Conservation (phyloP, 140 eudicot genomes). For the Bidens hawaiensis region DNA sequence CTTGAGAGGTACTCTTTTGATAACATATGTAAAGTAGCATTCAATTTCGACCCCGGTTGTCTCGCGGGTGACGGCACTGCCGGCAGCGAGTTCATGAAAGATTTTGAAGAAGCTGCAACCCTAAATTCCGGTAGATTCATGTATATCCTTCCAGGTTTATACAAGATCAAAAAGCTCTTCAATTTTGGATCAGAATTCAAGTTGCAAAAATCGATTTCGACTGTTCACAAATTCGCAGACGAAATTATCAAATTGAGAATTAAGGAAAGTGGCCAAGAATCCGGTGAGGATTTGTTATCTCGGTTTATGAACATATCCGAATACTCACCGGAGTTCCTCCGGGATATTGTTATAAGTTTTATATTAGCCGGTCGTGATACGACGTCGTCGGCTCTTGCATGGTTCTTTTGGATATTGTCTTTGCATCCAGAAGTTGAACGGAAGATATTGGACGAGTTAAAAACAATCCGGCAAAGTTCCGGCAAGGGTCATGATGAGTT, state of each 20-base stretch:
- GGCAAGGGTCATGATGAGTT: conserved; percentile 26
- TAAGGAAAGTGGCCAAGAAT: conserved; percentile 23
- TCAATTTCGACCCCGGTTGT: conserved; percentile 79
- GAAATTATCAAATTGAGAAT: conserved; percentile 56
- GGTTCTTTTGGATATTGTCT: conserved; percentile 82
- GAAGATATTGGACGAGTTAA: conserved; percentile 49
- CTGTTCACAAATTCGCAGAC: conserved; percentile 67
- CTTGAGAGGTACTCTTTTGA: conserved; percentile 78
- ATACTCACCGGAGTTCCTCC: conserved; percentile 48
- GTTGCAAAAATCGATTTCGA: conserved; percentile 38
- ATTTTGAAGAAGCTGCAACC: conserved; percentile 66
- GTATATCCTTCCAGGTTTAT: conserved; percentile 35
- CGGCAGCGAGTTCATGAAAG: conserved; percentile 58
- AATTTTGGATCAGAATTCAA: conserved; percentile 55
- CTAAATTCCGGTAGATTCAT: conserved; percentile 64
- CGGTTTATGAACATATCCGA: conserved; percentile 48
- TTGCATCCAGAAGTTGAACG: conserved; percentile 34
- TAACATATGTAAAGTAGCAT: conserved; percentile 75
- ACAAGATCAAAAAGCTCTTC: conserved; percentile 39
- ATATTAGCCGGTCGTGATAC: conserved; percentile 88
- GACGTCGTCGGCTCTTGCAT: conserved; percentile 75
- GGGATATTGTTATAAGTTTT: conserved; percentile 70
- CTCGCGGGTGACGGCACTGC: conserved; percentile 42
- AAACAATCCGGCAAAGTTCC: conserved; percentile 17
- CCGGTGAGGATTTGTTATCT: conserved; percentile 62